Evolutionary conservation across 768 basidiomycete genomes (phyloP), one percentile per base, ranked within the genome.

Genomic region (Lactarius sanguifluus): DNA sequence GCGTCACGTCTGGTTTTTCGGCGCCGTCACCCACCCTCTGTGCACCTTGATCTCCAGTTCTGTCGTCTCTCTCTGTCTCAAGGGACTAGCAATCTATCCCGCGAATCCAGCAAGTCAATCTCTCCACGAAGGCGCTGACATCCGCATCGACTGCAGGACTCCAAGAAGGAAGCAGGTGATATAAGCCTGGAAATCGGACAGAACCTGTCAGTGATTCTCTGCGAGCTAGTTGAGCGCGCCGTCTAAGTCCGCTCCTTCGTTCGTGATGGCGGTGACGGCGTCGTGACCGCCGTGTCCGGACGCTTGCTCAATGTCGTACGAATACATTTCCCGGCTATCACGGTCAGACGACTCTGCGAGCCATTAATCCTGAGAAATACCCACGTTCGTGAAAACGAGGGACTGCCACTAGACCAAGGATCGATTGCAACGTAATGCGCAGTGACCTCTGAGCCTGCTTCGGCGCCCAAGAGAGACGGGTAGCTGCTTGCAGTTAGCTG

Each of bases 51-150:
- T 80, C 55, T 80, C 77, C 32, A 73, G 71, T 34, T 86, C 87
- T 8, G 83, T 71, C 55, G 72, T 91, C 90, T 2, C 89, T 81
- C 64, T 81, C 79, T 8, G 85, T 85, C 75, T 83, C 81, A 76
- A 89, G 90, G 73, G 86, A 87, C 89, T 88, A 91, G 66, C 88
- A 84, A 41, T 89, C 75, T 45, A 84, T 85, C 77, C 87, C 89
- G 30, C 88, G 83, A 68, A 88, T 87, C 88, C 88, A 89, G 68
- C 56, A 5, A 10, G 1, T 20, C n/a, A 47, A 12, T n/a, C 88
- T 87, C 50, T 81, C 75, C 50, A 90, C 78, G 66, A 90, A 91
- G 23, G 77, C 75, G 18, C 73, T 73, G 41, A 90, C 87, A 74
- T 86, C 84, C 18, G 73, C 75, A 71, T 90, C 87, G 54, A 89